Percentiles rank a stretch among this genome's conserved stretches.
phyloP scores from a whole-genome alignment of 2,329 filamentous ascomycete species.

The Xylaria digitata region DNA sequence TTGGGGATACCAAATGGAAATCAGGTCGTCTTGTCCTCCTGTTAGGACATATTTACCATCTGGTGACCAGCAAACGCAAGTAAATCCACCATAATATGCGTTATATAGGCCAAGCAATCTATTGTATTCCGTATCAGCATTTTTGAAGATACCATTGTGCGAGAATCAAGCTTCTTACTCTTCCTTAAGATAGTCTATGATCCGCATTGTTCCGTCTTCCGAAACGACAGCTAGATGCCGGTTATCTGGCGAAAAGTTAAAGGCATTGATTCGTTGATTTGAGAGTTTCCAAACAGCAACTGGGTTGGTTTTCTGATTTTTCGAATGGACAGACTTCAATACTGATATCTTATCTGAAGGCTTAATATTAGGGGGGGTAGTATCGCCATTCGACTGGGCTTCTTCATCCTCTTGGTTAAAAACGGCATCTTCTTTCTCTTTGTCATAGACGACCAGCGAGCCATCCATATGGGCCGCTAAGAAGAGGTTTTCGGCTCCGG shows the following conservation, averaged over 20 bases:
- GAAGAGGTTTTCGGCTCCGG: constrained; percentile 92
- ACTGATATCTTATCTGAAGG: constrained; percentile 71
- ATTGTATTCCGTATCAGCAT: constrained; percentile 28
- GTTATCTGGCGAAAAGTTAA: constrained; percentile 91
- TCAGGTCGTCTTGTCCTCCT: constrained; percentile 93
- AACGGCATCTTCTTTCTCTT: constrained; percentile 79
- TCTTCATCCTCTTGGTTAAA: constrained; percentile 38
- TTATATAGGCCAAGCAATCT: constrained; percentile 88
- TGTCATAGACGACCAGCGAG: constrained; percentile 92
- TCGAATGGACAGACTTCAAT: constrained; percentile 91
- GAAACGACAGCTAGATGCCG: constrained; percentile 89
- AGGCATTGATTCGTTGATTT: constrained; percentile 88
- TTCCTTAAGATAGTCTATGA: constrained; percentile 93
- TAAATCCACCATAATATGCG: constrained; percentile 92
- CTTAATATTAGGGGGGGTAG: constrained; percentile 53
- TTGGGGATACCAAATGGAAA: constrained; percentile 92
- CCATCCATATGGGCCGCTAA: constrained; percentile 93
- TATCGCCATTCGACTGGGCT: constrained; percentile 45
- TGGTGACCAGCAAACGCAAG: constrained; percentile 96
- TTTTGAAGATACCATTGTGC: constrained; percentile 2
- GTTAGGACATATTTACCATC: constrained; percentile 96
- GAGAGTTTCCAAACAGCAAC: constrained; percentile 93
- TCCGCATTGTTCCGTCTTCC: constrained; percentile 88
- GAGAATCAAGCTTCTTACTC: constrained; percentile 66
- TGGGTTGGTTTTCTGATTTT: constrained; percentile 92